phyloP scores from a whole-genome alignment of 139 green algal species.

The Ettlia oleoabundans region DNA sequence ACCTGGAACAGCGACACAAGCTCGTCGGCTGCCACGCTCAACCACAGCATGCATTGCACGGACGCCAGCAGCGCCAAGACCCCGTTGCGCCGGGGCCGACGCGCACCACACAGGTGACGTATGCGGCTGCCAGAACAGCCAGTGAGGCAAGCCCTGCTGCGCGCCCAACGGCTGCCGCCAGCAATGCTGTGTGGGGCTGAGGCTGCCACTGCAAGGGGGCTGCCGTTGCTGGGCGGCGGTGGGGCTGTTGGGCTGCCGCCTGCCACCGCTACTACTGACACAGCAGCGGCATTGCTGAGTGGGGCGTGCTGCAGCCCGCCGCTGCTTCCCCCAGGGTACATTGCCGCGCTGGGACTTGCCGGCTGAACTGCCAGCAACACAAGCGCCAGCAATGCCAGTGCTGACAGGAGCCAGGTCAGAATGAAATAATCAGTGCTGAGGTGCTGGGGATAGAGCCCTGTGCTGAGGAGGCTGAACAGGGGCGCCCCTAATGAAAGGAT shows the following conservation, averaged over 20 bases:
- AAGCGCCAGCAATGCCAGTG: neutral
- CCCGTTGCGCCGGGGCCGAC: slow-evolving; percentile 5
- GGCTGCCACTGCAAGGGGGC: neutral
- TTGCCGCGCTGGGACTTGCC: neutral
- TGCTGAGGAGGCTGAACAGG: slow-evolving; percentile 31
- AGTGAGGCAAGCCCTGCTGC: too few species aligned
- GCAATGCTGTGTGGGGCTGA: neutral
- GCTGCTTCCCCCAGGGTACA: neutral
- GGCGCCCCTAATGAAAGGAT: slow-evolving; percentile 30
- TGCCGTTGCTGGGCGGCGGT: neutral
- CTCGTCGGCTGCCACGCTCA: slow-evolving; percentile 48
- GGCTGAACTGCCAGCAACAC: neutral
- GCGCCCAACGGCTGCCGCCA: neutral
- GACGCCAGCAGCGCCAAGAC: slow-evolving; percentile 17
- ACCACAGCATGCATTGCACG: slow-evolving; percentile 46
- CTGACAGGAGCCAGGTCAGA: slow-evolving; percentile 10
- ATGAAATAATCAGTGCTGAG: neutral
- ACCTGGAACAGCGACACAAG: slow-evolving; percentile 54
- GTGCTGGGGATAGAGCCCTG: slow-evolving; percentile 9
- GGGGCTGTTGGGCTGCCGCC: neutral
- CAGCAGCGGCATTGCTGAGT: neutral
- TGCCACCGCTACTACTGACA: neutral
- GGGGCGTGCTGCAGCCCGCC: neutral
- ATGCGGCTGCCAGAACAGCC: neutral
- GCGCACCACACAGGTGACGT: neutral